Evolutionary conservation across 495 filamentous ascomycete species (phyloP), one percentile per base, ranked within the genome.

Genomic region (Coniosporium apollinis): DNA sequence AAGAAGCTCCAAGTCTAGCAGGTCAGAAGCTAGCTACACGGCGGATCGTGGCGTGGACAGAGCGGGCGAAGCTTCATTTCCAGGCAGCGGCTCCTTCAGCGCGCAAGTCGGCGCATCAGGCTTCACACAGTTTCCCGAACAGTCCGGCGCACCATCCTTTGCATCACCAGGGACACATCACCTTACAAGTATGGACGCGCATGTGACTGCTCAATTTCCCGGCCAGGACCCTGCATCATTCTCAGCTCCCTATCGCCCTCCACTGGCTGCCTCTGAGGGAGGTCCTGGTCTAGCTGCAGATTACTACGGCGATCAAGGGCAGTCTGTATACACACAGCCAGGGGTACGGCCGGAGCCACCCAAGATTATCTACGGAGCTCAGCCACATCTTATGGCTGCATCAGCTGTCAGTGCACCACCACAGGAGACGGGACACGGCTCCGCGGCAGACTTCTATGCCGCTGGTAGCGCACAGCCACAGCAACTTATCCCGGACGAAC

Each of bases 241-340:
- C 20, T 39, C 69, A 7, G 48, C 56, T 18, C 66, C 67, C 18
- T 73, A 66, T 40, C 58, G 54, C 33, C 69, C 67, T n/a, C 58
- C 59, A n/a, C 58, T 70, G 26, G 60, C n/a, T 19, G 17, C 34
- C 17, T 9, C 34, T 37, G 22, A 7, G 13, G 11, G n/a, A 16
- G 30, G 30, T 10, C 18, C 9, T 3, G 74, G 74, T 19, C 62
- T 64, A n/a, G 74, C 74, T 2, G 68, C 74, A 16, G 71, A 76
- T 30, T 79, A 75, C 48, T 78, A 78, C 41, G 65, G 65, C 13
- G 74, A 78, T 49, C 67, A 72, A 47, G 74, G 73, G 0, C 57
- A 77, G 44, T 75, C 70, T 9, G 72, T 77, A 8, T 44, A 52
- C n/a, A 38, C 59, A 1, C 74, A 78, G 49, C 74, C 74, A 2